Evolutionary conservation across 73 alveolate genomes (phyloP).

Genomic region (Paraurostyla sp.): DNA sequence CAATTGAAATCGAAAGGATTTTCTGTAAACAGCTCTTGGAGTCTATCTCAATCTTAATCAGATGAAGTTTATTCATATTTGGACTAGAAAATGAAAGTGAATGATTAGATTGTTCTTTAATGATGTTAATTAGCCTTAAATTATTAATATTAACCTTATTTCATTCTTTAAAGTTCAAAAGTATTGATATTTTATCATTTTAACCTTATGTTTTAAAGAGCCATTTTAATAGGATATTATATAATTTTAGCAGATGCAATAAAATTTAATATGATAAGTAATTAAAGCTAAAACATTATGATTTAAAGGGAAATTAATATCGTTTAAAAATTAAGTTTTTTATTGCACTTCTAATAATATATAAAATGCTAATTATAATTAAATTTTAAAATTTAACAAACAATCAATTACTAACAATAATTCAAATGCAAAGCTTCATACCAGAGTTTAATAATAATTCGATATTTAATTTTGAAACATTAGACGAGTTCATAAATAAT

Average conservation of each 20-base stretch:
- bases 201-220: background rate
- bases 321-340: background rate
- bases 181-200: background rate
- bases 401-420: background rate
- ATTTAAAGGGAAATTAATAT: background rate
- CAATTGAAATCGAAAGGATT: slow-evolving; percentile 76
- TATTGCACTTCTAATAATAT: background rate
- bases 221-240: background rate
- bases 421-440: background rate
- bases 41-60: slow-evolving; percentile 78
- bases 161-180: too few species aligned
- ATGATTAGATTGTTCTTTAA: slow-evolving; percentile 68
- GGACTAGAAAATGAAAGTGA: slow-evolving; percentile 68
- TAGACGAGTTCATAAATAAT: slow-evolving; percentile 5
- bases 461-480: slow-evolving; percentile 8
- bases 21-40: slow-evolving; percentile 82
- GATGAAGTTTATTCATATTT: slow-evolving; percentile 80
- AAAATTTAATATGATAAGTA: background rate
- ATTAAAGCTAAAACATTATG: slow-evolving; percentile 17
- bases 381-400: background rate
- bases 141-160: too few species aligned
- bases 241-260: slow-evolving; percentile 22
- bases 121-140: background rate
- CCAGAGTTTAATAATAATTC: slow-evolving; percentile 2
- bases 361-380: background rate